phyloP scores from a whole-genome alignment of 1,139 yeast genomes.

The Lodderomyces pseudojiufengensis region DNA sequence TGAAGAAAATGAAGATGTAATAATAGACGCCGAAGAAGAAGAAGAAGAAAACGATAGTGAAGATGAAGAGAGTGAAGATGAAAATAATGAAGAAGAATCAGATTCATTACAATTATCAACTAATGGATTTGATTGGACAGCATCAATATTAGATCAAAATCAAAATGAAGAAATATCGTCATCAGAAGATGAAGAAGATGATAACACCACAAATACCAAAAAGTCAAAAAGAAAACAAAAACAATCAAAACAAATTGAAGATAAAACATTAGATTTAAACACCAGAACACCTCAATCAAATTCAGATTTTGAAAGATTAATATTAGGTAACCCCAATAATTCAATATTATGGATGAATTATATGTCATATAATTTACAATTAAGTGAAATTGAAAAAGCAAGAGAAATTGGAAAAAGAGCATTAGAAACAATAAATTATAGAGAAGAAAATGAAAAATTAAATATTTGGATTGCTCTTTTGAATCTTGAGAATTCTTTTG shows the following conservation, averaged over 20 bases:
- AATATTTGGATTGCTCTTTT: conserved; percentile 95
- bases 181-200: conserved; percentile 45
- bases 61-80: conserved; percentile 20
- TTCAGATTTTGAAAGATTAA: conserved; percentile 84
- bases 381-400: conserved; percentile 91
- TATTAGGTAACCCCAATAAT: conserved; percentile 90
- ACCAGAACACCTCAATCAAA: conserved; percentile 89
- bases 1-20: conserved; percentile 13
- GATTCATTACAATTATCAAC: conserved; percentile 62
- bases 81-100: conserved; percentile 20
- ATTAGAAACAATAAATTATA: conserved; percentile 78
- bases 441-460: conserved; percentile 90
- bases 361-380: conserved; percentile 95
- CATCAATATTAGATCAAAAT: conserved; percentile 78
- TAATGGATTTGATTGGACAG: conserved; percentile 92
- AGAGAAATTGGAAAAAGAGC: conserved; percentile 93
- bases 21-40: conserved; percentile 20
- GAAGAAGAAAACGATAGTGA: conserved; percentile 22
- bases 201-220: conserved; percentile 37
- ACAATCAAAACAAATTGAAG: conserved; percentile 52
- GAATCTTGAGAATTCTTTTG: conserved; percentile 92
- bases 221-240: conserved; percentile 36
- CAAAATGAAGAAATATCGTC: conserved; percentile 48
- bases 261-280: conserved; percentile 78
- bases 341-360: conserved; percentile 96